Evolutionary conservation across 176 grass and related monocot species (phyloP).

Genomic region (Rhynchospora pubera): DNA sequence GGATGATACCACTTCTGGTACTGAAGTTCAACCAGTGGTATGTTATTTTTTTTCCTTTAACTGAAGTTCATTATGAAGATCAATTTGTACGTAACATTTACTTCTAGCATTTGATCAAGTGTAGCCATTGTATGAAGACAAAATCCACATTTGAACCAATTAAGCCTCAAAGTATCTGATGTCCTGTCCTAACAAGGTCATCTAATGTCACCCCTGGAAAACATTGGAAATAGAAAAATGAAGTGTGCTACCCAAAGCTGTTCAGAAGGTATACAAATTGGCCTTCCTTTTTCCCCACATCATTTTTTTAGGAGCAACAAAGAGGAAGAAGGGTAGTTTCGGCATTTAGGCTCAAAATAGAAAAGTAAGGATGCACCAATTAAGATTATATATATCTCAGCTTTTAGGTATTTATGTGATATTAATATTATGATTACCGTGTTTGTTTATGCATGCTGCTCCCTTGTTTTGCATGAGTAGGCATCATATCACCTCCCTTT

Average conservation of each 20-base stretch:
- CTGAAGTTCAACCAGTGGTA: conserved; percentile 30
- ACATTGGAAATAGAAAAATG: neutral
- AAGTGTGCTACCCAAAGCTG: neutral
- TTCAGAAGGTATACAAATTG: neutral
- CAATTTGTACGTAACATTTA: neutral
- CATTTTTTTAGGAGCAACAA: neutral
- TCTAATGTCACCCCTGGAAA: neutral
- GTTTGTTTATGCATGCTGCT: neutral
- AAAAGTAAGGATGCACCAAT: neutral
- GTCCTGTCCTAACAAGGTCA: neutral
- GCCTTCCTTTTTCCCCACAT: neutral
- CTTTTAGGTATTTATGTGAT: neutral
- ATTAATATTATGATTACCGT: neutral
- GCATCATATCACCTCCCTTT: neutral
- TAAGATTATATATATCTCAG: neutral
- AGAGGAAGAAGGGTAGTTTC: neutral
- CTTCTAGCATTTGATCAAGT: neutral
- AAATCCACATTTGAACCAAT: neutral
- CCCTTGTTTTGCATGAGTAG: neutral
- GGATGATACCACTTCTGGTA: conserved; percentile 12
- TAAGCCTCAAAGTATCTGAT: neutral
- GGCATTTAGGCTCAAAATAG: neutral
- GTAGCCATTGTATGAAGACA: neutral
- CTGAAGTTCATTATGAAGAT: neutral
- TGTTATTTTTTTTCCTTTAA: neutral